Evolutionary conservation across 495 filamentous ascomycete species (phyloP).

Genomic region (Friedmanniomyces simplex): DNA sequence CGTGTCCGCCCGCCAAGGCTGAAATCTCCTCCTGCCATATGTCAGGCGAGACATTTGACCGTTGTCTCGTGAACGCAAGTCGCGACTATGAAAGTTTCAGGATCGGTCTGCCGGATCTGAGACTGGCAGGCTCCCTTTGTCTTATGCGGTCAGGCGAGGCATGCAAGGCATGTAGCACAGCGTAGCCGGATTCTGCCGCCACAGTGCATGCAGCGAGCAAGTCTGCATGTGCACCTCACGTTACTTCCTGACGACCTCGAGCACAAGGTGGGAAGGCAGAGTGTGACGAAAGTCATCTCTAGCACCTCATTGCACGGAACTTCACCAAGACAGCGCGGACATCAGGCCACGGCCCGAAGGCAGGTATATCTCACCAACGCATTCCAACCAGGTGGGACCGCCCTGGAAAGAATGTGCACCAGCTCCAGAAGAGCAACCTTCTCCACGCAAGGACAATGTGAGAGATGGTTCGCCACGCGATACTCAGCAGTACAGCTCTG

Average conservation of each 20-base stretch:
- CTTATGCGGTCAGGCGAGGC: background rate
- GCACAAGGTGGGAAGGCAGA: background rate
- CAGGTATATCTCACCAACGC: slow-evolving; percentile 1
- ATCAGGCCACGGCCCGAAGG: background rate
- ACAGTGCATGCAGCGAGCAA: background rate
- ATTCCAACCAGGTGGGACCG: background rate
- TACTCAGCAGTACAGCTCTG: background rate
- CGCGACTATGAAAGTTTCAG: background rate
- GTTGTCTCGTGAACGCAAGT: background rate
- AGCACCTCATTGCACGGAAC: background rate
- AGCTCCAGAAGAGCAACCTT: background rate
- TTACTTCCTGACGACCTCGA: background rate
- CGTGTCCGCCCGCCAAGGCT: background rate
- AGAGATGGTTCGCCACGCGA: slow-evolving; percentile 1
- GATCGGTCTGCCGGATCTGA: background rate
- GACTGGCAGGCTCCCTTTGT: background rate
- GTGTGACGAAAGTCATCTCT: background rate
- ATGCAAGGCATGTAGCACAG: slow-evolving; percentile 6
- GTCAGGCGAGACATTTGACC: too few species aligned
- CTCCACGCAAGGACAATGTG: slow-evolving; percentile 5
- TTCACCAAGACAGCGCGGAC: background rate
- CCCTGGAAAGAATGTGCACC: background rate
- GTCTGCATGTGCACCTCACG: background rate
- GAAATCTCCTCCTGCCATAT: background rate
- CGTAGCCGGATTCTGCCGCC: background rate